Conservation (phyloP, 2,329 filamentous ascomycete genomes). For the Macrophomina tecta region DNA sequence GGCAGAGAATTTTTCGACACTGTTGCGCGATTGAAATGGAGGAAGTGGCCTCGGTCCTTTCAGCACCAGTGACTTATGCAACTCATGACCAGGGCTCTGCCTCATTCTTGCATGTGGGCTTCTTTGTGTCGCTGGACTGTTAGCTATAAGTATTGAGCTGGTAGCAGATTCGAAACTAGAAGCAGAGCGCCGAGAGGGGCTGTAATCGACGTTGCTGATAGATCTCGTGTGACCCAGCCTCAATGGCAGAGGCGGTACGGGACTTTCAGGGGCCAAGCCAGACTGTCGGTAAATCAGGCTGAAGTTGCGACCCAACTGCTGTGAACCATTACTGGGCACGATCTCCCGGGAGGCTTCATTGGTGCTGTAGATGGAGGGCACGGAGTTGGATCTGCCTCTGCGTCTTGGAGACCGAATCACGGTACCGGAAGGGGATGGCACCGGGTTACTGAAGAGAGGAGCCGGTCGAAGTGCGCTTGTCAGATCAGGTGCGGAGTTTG, state of each 20-base stretch:
- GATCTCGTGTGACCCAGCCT: slow-evolving; percentile 36
- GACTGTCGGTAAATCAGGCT: slow-evolving; percentile 31
- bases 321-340: slow-evolving; percentile 29
- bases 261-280: slow-evolving; percentile 48
- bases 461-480: neutral
- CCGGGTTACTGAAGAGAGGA: neutral
- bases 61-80: slow-evolving; percentile 40
- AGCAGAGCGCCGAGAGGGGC: slow-evolving; percentile 46
- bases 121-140: slow-evolving; percentile 43
- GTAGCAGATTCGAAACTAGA: slow-evolving; percentile 49
- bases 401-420: slow-evolving; percentile 20
- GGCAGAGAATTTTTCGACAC: slow-evolving; percentile 4
- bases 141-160: slow-evolving; percentile 48
- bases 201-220: slow-evolving; percentile 37
- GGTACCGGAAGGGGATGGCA: slow-evolving; percentile 4
- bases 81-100: slow-evolving; percentile 44
- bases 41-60: slow-evolving; percentile 39
- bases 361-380: slow-evolving; percentile 20
- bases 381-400: slow-evolving; percentile 21
- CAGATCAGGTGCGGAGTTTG: slow-evolving; percentile 22
- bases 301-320: slow-evolving; percentile 33
- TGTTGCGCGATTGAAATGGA: neutral
- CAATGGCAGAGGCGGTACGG: slow-evolving; percentile 51
- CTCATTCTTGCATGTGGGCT: slow-evolving; percentile 39
- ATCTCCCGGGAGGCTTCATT: slow-evolving; percentile 26